Evolutionary conservation across 352 stramenopile genomes (phyloP), one percentile per base, ranked within the genome.

Genomic region (Pythium aristosporum): DNA sequence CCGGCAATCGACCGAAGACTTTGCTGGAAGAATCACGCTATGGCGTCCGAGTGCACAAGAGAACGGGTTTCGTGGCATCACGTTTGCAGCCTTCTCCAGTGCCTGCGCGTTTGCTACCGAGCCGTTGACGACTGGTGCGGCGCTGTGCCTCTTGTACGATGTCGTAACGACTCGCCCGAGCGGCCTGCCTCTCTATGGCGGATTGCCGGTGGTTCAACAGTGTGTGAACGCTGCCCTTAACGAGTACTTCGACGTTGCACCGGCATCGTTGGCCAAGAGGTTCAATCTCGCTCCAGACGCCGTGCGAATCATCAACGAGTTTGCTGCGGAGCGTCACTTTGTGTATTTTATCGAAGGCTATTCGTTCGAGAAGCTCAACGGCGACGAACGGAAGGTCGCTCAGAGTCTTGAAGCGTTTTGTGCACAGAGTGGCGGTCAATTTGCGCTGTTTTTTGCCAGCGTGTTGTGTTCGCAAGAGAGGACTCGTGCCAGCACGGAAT

Each of bases 101-200:
- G 6, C 39, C 41, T 36, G n/a, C 25, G 21, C 4, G 3, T 25
- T 5, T 3, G 12, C 32, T 18, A 12, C 23, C 20, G n/a, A 46
- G 39, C 30, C 56, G 5, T 25, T 63, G 8, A 36, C 6, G n/a
- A 34, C 11, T 13, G 56, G 56, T 30, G 42, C 9, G 9, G 28
- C 20, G 12, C 18, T 62, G 42, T 43, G 28, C 32, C 41, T 54
- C 46, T 10, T 63, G 30, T 63, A 63, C 46, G 56, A 63, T 55
- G 7, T 63, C 13, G n/a, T 30, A 20, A 63, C 56, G 3, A 44
- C 46, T 16, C 47, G 43, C 8, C 12, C 20, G 3, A 12, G 36
- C 11, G 28, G 36, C 9, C 20, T 63, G 5, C 56, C 56, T 13
- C 42, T 20, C 1, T 55, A 47, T 20, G 56, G 25, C 6, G 56